Base-by-base conservation (phyloP, 2,329 filamentous ascomycete species). In the Cytospora mali region DNA sequence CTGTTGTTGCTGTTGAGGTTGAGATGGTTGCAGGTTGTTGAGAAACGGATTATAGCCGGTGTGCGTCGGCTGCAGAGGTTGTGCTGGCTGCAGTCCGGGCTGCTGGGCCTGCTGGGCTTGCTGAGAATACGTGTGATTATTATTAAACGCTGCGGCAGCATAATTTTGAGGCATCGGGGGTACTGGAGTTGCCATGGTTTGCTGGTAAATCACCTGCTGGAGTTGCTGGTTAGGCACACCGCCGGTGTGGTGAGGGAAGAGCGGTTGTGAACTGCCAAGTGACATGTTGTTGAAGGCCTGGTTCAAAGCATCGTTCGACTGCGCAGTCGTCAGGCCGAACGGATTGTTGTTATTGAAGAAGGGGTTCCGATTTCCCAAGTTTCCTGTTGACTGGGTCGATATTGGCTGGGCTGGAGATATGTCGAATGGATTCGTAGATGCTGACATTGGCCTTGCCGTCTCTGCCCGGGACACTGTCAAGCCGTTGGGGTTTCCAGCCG, bases 161-260 rank as follows among this genome's bases (percentile, higher is more conserved):
- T 78, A 81, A 58, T 73, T 71, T 33, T 79, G 79, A 4, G 75
- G 72, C 25, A 71, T 76, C 33, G 79, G 71, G 16, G 77, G 76
- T 7, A 77, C 70, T 31, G 78, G 79, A 6, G 80, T 77, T 6
- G 76, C 77, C 69, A 79, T 70, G 11, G 75, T 68, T 62, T 81
- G 80, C 58, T 80, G 76, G 62, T 81, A 82, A 33, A 72, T 67
- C 27, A 73, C 66, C 64, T 79, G 78, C 42, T 77, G 61, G 69
- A 78, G 71, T 67, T 79, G 80, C 18, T 75, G 74, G 66, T 74
- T 76, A 66, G 76, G 76, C 67, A 82, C 66, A 25, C 86, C 90
- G 59, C 90, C 90, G 1, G 91, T 93, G 59, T 88, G 87, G 70
- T 93, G 87, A 9, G 91, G 89, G 72, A 93, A 93, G 31, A 93